Conservation (phyloP, 768 basidiomycete genomes). For the Russula earlei region DNA sequence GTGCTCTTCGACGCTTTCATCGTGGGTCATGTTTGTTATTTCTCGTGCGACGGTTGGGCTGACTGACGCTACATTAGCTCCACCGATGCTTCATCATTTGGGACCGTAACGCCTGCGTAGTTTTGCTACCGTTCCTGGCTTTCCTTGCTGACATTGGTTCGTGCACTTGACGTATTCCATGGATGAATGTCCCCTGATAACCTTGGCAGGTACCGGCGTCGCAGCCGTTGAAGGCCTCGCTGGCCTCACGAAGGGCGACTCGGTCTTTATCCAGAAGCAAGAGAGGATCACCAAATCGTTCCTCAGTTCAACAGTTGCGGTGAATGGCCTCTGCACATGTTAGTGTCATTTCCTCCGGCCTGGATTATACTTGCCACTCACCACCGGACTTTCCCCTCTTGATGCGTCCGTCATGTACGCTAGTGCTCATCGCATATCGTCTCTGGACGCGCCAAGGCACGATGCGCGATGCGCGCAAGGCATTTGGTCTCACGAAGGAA, state of each 20-base stretch:
- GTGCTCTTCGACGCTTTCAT: conserved; percentile 25
- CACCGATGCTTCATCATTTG: conserved; percentile 24
- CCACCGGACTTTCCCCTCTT: neutral
- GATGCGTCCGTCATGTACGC: no score
- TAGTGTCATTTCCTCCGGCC: conserved; percentile 1
- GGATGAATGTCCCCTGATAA: neutral
- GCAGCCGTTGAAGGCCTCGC: conserved; percentile 20
- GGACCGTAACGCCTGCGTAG: conserved; percentile 20
- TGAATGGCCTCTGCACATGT: conserved; percentile 26
- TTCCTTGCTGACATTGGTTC: conserved; percentile 26
- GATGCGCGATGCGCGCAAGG: conserved; percentile 12
- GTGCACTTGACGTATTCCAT: neutral
- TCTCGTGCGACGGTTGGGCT: no score
- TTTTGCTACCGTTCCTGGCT: conserved; percentile 21
- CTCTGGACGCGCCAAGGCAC: conserved; percentile 23
- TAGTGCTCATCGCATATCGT: conserved; percentile 23
- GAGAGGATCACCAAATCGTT: conserved; percentile 22
- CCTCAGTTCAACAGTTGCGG: conserved; percentile 22
- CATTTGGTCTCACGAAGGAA: conserved; percentile 11
- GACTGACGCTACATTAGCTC: conserved; percentile 13
- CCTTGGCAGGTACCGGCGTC: conserved; percentile 18
- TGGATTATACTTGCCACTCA: neutral
- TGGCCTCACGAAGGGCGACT: conserved; percentile 18
- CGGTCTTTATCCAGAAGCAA: conserved; percentile 21
- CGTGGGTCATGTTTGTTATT: conserved; percentile 14